Percentiles rank a stretch among this genome's conserved stretches.
Evolutionary conservation across 2,329 filamentous ascomycete genomes (phyloP).

Genomic region (Pseudogymnoascus sp.): DNA sequence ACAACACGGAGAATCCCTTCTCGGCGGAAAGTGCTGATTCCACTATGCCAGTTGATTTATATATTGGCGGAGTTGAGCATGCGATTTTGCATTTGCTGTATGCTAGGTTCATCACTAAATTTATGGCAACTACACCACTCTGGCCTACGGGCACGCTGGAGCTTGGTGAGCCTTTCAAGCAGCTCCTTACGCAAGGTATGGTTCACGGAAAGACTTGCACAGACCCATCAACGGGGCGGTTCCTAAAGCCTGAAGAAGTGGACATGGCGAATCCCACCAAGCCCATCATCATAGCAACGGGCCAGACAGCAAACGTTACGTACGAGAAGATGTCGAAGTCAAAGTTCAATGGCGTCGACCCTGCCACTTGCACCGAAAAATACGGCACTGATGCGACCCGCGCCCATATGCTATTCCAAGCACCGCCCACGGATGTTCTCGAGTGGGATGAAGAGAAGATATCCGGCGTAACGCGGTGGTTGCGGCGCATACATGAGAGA

Average conservation of each 20-base stretch:
- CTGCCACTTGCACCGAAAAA: constrained; percentile 59
- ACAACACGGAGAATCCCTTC: constrained; percentile 55
- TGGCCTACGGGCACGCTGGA: constrained; percentile 36
- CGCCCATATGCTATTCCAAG: constrained; percentile 83
- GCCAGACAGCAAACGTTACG: constrained; percentile 49
- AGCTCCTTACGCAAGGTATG: constrained; percentile 86
- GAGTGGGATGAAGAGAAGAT: constrained; percentile 86
- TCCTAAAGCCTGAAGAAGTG: constrained; percentile 69
- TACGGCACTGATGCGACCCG: constrained; percentile 79
- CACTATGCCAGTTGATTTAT: constrained; percentile 72
- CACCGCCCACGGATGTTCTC: constrained; percentile 72
- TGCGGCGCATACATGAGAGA: constrained; percentile 57
- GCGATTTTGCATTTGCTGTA: constrained; percentile 86
- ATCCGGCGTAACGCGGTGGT: constrained; percentile 72
- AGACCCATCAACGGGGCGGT: constrained; percentile 65
- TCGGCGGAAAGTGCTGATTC: constrained; percentile 47
- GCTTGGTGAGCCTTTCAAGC: constrained; percentile 65
- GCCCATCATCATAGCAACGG: constrained; percentile 56
- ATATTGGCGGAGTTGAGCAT: constrained; percentile 83
- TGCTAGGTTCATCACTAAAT: constrained; percentile 84
- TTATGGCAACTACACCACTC: constrained; percentile 52
- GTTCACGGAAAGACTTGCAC: constrained; percentile 80
- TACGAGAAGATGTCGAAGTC: constrained; percentile 96
- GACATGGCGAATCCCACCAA: constrained; percentile 48
- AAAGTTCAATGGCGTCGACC: constrained; percentile 86